These are phyloP conservation scores for Boletus tomentosulus DNA, from an alignment of 768 basidiomycete species.

Conservation along the genomic window DNA sequence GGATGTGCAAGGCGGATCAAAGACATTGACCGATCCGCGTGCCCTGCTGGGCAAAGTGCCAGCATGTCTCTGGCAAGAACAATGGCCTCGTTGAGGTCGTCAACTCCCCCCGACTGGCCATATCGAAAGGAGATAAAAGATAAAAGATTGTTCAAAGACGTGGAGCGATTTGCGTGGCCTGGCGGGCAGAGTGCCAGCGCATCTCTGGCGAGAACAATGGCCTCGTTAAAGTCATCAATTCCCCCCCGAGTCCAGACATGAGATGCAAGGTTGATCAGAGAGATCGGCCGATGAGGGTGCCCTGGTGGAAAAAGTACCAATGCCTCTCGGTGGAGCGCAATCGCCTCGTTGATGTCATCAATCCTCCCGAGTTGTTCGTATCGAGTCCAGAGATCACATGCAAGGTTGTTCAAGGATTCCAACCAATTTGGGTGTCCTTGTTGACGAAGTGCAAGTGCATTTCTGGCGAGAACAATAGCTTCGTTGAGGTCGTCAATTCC, in stretches of 20 bases:
- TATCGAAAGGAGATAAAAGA: background rate
- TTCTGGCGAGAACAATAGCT: background rate
- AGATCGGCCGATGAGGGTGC: background rate
- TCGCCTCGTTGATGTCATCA: too few species aligned
- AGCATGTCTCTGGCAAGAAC: background rate
- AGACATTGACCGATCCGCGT: too few species aligned
- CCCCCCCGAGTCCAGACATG: too few species aligned
- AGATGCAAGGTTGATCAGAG: background rate
- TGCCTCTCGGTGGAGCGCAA: background rate
- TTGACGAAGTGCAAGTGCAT: background rate
- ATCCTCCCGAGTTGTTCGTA: background rate
- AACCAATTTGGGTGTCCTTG: background rate
- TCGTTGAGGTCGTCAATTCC: too few species aligned
- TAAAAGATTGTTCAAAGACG: background rate
- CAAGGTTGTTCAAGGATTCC: background rate
- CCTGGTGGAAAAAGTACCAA: background rate
- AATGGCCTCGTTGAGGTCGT: too few species aligned
- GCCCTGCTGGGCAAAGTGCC: too few species aligned
- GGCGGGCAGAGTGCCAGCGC: background rate
- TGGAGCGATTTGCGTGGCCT: background rate
- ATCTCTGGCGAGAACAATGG: background rate
- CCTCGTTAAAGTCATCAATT: too few species aligned
- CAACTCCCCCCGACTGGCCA: background rate
- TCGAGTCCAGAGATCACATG: background rate
- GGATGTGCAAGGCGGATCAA: too few species aligned